Base-by-base conservation (phyloP, 176 grass and related monocot genomes). In the Saccharum spontaneum region DNA sequence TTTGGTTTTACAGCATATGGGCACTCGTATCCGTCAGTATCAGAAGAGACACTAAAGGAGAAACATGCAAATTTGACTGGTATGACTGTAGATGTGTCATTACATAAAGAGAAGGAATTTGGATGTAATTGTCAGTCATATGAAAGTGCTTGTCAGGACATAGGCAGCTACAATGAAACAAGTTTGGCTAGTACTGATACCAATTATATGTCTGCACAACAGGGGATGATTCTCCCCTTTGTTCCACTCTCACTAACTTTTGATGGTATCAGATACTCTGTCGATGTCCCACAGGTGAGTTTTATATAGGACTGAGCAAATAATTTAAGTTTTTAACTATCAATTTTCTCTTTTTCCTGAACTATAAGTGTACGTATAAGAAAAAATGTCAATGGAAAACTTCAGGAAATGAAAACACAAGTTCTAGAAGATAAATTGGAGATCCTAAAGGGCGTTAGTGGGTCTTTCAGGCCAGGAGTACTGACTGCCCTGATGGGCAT, bases 1-100 rank as follows among this genome's bases (percentile, higher is more conserved):
- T 48, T 73, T 73, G 71, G 24, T 73, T 72, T 73, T 73, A 73
- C 71, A 73, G 71, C 71, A 73, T 73, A 73, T 73, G 71, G 23
- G 11, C 71, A 17, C 43, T 73, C 71, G 6, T 49, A 73, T 73
- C 71, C 43, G 4, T 73, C 71, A 48, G 71, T 73, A 49, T 73
- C 71, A 30, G 71, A 73, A 73, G 71, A 73, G 12, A 30, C 23
- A 7, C 71, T 73, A 14, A 73, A 46, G 14, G 23, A 73, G 41
- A 73, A 73, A 28, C 24, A 30, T 73, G 71, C 71, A 48, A 49
- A 73, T 73, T 73, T 73, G 71, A 73, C 43, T 73, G 71, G 43
- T 30, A 45, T 73, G 43, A 26, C 6, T 48, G 14, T 48, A 48
- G 71, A 73, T 30, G 41, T 49, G 43, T 48, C 14, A 3, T 30